Evolutionary conservation across 257 asterid genomes (phyloP), one percentile per base, ranked within the genome.

Genomic region (Capsicum rhomboideum): DNA sequence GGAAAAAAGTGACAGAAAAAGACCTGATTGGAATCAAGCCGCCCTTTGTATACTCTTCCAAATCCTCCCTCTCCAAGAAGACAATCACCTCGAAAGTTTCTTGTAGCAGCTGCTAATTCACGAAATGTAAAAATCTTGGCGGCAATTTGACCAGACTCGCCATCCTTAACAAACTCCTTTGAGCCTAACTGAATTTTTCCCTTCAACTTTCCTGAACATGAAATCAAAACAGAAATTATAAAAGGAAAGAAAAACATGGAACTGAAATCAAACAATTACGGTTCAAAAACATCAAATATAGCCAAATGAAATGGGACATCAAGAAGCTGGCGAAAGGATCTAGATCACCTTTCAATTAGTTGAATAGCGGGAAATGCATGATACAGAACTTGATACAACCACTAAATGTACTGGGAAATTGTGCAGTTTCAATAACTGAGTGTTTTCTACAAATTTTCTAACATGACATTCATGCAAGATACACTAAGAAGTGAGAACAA

Each of bases 41-140:
- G 90, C 55, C 98, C 99, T 91, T 91, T 94, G 58, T 96, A 96
- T 54, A 96, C 99, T 86, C 94, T 90, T 64, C 98, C 99, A 78
- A 96, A 96, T 54, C 99, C 99, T 82, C 98, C 99, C 89, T 94
- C 97, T 54, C 98, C 99, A 72, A 96, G 86, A 28, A 91, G 92
- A 83, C 91, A 91, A 59, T 91, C 96, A 28, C 91, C 87, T 9
- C 94, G 92, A 79, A 96, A 96, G 77, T 96, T 91, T 83, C 89
- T 85, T 2, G 97, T 90, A 12, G 99, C 99, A 78, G 90, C 93
- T 13, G 97, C 97, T 90, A 96, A 89, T 87, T 94, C 97, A 3
- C 91, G 92, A 84, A 91, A 96, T 42, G 97, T 79, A 83, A 94
- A 96, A 61, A 93, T 93, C 94, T 87, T 96, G 74, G 94, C 97